These are phyloP conservation scores for Candolleomyces efflorescens DNA, from an alignment of 768 basidiomycete genomes.

Conservation along the genomic window DNA sequence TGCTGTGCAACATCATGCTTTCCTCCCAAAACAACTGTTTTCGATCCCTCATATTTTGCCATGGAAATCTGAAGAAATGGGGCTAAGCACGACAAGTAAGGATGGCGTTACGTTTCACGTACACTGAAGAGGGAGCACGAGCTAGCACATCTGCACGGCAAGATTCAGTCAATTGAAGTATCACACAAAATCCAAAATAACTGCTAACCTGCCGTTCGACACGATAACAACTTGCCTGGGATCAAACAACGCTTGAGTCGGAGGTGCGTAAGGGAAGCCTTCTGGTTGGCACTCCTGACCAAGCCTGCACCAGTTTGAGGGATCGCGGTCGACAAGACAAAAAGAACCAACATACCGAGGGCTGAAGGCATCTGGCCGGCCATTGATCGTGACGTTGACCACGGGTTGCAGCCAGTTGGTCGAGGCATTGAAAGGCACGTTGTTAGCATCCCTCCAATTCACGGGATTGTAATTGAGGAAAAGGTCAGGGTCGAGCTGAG, in stretches of 20 bases:
- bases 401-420: conserved; percentile 48
- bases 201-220: conserved; percentile 44
- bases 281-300: conserved; percentile 39
- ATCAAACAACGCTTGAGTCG: conserved; percentile 45
- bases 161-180: not conserved
- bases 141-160: conserved; percentile 38
- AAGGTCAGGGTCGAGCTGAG: conserved; percentile 38
- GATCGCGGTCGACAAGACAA: not conserved
- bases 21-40: conserved; percentile 54
- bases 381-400: conserved; percentile 43
- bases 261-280: conserved; percentile 28
- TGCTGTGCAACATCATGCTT: conserved; percentile 46
- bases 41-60: conserved; percentile 53
- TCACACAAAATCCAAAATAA: not conserved
- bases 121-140: conserved; percentile 47
- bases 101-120: conserved; percentile 15
- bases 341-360: conserved; percentile 30
- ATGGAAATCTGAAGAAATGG: conserved; percentile 44
- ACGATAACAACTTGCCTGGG: conserved; percentile 50
- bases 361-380: conserved; percentile 47
- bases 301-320: conserved; percentile 23
- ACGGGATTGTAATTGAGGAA: conserved; percentile 46
- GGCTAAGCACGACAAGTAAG: not conserved
- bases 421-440: conserved; percentile 34
- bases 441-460: conserved; percentile 43